Evolutionary conservation across 1,284 basidiomycete species (phyloP), one percentile per base, ranked within the genome.

Genomic region (Xerocomus nothofagi): DNA sequence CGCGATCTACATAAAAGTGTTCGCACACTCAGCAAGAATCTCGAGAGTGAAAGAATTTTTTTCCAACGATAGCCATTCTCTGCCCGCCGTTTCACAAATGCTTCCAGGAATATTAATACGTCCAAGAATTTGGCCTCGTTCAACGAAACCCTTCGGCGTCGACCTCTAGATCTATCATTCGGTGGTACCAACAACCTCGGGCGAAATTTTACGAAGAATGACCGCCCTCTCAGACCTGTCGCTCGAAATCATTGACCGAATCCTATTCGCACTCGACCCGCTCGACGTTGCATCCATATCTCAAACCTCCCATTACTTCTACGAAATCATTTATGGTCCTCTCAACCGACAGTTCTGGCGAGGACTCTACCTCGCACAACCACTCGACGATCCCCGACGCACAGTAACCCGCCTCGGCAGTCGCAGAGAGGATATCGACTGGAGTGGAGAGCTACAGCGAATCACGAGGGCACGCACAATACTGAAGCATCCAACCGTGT

Each of bases 331-430:
- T 18, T 81, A 84, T 54, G 55, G 70, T 44, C 59, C 73, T 0
- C 59, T 60, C 17, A 73, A 78, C 57, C 69, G 73, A 20, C 71
- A 72, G 44, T 63, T 88, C 40, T 88, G 86, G 86, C 75, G 82
- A 4, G 68, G 63, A 14, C 70, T 87, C 2, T 88, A 86, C 61
- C 78, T 87, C 39, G 50, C 63, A 0, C 76, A 82, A 54, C 71
- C 73, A 0, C 70, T 84, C 39, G 84, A 87, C 49, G 83, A 87
- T 56, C 82, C 78, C 2, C 70, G 80, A 4, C 47, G 44, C 20
- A 77, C 81, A 43, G 57, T 77, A 6, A 73, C 71, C 3, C 65
- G 67, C 6, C 65, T 76, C 7, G 82, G 84, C 2, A 41, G 47
- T 1, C 61, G 59, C 2, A 60, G 61, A 4, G 49, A 55, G 0